Evolutionary conservation across 2,329 filamentous ascomycete species (phyloP), one percentile per base, ranked within the genome.

Genomic region (Davidsoniella australis): DNA sequence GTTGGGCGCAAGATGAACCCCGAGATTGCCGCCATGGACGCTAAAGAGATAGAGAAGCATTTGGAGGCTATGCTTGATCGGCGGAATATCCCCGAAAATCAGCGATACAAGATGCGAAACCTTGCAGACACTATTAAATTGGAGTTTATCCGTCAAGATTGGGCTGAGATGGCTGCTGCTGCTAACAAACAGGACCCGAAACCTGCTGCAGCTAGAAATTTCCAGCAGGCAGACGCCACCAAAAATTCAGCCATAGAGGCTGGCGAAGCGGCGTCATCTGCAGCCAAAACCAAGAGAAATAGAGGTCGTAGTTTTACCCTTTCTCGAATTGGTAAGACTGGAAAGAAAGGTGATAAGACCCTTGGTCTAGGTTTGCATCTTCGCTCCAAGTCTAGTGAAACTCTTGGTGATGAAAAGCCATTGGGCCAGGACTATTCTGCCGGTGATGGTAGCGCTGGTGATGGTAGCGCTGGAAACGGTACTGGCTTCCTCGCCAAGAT

Each of bases 51-150:
- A 39, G 68, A 75, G 54, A 65, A 63, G 51, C 73, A 77, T 54
- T 69, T 78, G 44, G 75, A 80, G 57, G 75, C 72, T 2, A 71
- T 77, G 63, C 62, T 94, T 63, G 86, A 94, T 61, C 79, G 88
- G 16, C 76, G 89, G 55, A 94, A 96, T 58, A 94, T 96, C 49
- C 88, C 89, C 2, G 85, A 93, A 59, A 84, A 94, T 55, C 87
- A 94, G 70, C 75, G 89, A 49, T 86, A 89, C 63, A 93, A 93
- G 66, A 95, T 98, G 87, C 77, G 89, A 42, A 88, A 80, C 50
- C 69, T 98, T 53, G 86, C 85, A 54, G 75, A 85, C 55, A 82
- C 84, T 36, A 88, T 96, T 68, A 98, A 98, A 66, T 85, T 87
- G 61, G 88, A 96, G 60, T 93, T 98, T 58, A 87, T 96, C 58